Evolutionary conservation across 2,329 filamentous ascomycete genomes (phyloP).

Genomic region (Elsinoe ampelina): DNA sequence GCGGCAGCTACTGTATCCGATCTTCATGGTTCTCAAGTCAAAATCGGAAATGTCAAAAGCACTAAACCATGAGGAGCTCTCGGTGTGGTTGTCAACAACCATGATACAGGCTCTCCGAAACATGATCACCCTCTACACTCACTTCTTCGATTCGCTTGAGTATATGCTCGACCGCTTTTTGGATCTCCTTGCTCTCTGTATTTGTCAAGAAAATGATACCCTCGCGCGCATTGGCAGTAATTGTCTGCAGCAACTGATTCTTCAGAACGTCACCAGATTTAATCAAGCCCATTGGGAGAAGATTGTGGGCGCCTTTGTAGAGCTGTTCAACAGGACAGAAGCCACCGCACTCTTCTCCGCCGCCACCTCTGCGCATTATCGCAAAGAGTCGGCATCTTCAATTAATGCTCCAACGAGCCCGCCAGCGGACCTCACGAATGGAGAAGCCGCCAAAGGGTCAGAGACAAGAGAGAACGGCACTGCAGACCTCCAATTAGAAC

Average conservation of each 20-base stretch:
- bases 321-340: slow-evolving; percentile 88
- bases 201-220: slow-evolving; percentile 98
- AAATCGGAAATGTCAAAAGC: slow-evolving; percentile 95
- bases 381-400: slow-evolving; percentile 16
- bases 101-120: slow-evolving; percentile 98
- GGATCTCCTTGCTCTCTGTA: slow-evolving; percentile 86
- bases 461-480: slow-evolving; percentile 18
- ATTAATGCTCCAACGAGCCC: slow-evolving; percentile 28
- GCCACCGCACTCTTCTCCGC: slow-evolving; percentile 93
- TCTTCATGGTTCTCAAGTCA: slow-evolving; percentile 95
- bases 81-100: slow-evolving; percentile 96
- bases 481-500: slow-evolving; percentile 16
- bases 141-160: slow-evolving; percentile 92
- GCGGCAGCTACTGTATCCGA: slow-evolving; percentile 92
- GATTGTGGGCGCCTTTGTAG: slow-evolving; percentile 90
- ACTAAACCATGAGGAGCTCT: slow-evolving; percentile 89
- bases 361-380: slow-evolving; percentile 42
- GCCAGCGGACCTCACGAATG: slow-evolving; percentile 5
- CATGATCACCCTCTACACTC: slow-evolving; percentile 97
- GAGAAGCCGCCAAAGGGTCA: not conserved
- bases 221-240: slow-evolving; percentile 97
- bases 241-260: slow-evolving; percentile 88
- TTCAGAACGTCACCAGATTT: slow-evolving; percentile 95
- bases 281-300: slow-evolving; percentile 79
- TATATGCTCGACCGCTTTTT: slow-evolving; percentile 98